Evolutionary conservation across 331 rosid species (phyloP).

Genomic region (Acacia pycnantha): DNA sequence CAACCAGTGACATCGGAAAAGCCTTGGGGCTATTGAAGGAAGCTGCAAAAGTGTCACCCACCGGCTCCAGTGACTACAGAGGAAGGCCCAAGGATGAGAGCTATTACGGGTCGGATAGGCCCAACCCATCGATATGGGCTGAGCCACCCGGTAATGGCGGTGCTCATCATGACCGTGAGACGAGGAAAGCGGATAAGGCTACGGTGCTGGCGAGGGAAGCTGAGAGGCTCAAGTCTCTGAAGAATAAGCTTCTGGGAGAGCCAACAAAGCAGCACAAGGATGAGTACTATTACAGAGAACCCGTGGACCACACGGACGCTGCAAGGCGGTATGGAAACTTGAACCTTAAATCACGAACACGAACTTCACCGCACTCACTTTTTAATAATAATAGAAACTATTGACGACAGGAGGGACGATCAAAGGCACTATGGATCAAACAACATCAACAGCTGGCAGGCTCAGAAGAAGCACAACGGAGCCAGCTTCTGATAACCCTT

Average conservation of each 20-base stretch:
- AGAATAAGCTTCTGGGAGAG: not conserved
- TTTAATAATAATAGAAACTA: not conserved
- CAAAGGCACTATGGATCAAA: slow-evolving; percentile 14
- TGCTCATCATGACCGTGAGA: not conserved
- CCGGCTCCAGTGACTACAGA: not conserved
- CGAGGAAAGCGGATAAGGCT: not conserved
- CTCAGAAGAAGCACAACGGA: slow-evolving; percentile 27
- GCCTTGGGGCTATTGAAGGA: slow-evolving; percentile 39
- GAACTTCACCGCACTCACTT: not conserved
- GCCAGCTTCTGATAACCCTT: not conserved
- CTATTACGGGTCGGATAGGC: not conserved
- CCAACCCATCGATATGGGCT: not conserved
- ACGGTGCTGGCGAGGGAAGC: slow-evolving; percentile 7
- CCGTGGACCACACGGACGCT: slow-evolving; percentile 22
- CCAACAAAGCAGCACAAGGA: slow-evolving; percentile 1
- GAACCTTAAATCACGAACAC: not conserved
- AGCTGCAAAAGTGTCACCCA: slow-evolving; percentile 10
- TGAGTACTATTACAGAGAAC: not conserved
- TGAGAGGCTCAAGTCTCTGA: not conserved
- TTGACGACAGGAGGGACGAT: slow-evolving; percentile 2
- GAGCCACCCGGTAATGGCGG: not conserved
- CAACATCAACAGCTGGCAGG: slow-evolving; percentile 15
- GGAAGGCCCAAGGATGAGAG: slow-evolving; percentile 12
- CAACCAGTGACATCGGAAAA: slow-evolving; percentile 40
- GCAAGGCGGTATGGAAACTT: slow-evolving; percentile 20